phyloP scores from a whole-genome alignment of 2,329 filamentous ascomycete genomes.

The Cladophialophora exuberans region DNA sequence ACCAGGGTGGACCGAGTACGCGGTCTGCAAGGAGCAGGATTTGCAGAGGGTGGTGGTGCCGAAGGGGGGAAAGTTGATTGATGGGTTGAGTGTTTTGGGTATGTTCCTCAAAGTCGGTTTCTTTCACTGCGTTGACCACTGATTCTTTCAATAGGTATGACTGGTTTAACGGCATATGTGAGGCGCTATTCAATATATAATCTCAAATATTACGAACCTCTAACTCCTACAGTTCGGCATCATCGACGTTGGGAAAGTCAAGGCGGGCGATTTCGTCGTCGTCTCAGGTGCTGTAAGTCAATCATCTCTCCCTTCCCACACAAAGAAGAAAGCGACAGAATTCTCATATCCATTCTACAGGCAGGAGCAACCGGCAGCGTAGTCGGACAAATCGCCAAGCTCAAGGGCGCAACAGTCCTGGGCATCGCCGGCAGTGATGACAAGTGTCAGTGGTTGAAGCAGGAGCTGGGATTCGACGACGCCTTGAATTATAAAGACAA shows the following conservation, averaged over 20 bases:
- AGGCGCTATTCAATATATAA: too few species aligned
- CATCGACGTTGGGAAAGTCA: slow-evolving; percentile 67
- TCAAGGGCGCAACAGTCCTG: slow-evolving; percentile 67
- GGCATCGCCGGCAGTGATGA: slow-evolving; percentile 69
- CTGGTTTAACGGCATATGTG: slow-evolving; percentile 75
- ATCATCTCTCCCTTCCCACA: too few species aligned
- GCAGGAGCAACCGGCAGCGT: slow-evolving; percentile 75
- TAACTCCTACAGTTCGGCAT: too few species aligned
- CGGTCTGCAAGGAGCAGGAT: slow-evolving; percentile 59
- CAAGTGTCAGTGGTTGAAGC: slow-evolving; percentile 68
- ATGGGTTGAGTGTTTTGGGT: slow-evolving; percentile 61
- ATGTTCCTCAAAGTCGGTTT: neutral
- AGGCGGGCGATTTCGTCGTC: slow-evolving; percentile 73
- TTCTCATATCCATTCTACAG: too few species aligned
- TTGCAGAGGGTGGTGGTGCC: slow-evolving; percentile 51
- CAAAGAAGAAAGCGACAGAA: too few species aligned
- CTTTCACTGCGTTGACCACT: neutral
- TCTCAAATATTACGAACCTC: too few species aligned
- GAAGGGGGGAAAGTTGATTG: slow-evolving; percentile 55
- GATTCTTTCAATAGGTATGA: slow-evolving; percentile 56
- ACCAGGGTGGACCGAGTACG: slow-evolving; percentile 69
- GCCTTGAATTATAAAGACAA: slow-evolving; percentile 71
- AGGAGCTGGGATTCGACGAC: slow-evolving; percentile 68
- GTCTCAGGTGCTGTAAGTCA: slow-evolving; percentile 77
- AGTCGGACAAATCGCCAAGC: slow-evolving; percentile 76